A percentile compares a stretch with the other conserved stretches of the same genome.
Conservation (phyloP, 2,329 filamentous ascomycete genomes). For the Alternaria sp. region DNA sequence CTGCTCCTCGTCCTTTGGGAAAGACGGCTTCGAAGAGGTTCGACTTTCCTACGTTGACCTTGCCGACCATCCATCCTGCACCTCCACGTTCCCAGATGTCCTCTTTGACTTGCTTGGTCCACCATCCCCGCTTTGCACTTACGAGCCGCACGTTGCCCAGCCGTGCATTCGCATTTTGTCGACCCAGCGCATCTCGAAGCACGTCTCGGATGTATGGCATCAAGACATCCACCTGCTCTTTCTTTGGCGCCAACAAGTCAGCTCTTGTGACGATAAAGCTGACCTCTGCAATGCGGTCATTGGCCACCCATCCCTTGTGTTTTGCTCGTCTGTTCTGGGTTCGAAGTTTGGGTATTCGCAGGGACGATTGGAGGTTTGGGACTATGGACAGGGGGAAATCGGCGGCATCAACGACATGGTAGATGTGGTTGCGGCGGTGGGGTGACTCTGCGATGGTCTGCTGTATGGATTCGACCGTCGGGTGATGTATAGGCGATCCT, state of each 20-base stretch:
- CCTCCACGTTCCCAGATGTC: slow-evolving; percentile 85
- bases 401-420: slow-evolving; percentile 92
- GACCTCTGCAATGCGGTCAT: slow-evolving; percentile 73
- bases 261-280: slow-evolving; percentile 91
- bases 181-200: slow-evolving; percentile 77
- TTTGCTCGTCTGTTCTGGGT: slow-evolving; percentile 82
- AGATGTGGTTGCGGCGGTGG: slow-evolving; percentile 90
- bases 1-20: slow-evolving; percentile 68
- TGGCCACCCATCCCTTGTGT: slow-evolving; percentile 69
- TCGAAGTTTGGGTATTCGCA: slow-evolving; percentile 76
- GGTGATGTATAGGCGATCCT: slow-evolving; percentile 78
- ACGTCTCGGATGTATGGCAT: slow-evolving; percentile 86
- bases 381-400: slow-evolving; percentile 96
- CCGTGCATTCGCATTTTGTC: slow-evolving; percentile 72
- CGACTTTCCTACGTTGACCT: slow-evolving; percentile 97
- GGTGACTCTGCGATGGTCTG: slow-evolving; percentile 89
- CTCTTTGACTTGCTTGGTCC: slow-evolving; percentile 85
- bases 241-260: slow-evolving; percentile 83
- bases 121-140: slow-evolving; percentile 87
- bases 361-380: slow-evolving; percentile 73
- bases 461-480: slow-evolving; percentile 79
- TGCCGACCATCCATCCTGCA: slow-evolving; percentile 95
- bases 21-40: slow-evolving; percentile 87
- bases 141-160: slow-evolving; percentile 88
- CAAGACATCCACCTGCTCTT: slow-evolving; percentile 81